Percentiles rank a stretch among this genome's conserved stretches.
Evolutionary conservation across 306 rosid genomes (phyloP).

Genomic region (Chamaecrista fasciculata): DNA sequence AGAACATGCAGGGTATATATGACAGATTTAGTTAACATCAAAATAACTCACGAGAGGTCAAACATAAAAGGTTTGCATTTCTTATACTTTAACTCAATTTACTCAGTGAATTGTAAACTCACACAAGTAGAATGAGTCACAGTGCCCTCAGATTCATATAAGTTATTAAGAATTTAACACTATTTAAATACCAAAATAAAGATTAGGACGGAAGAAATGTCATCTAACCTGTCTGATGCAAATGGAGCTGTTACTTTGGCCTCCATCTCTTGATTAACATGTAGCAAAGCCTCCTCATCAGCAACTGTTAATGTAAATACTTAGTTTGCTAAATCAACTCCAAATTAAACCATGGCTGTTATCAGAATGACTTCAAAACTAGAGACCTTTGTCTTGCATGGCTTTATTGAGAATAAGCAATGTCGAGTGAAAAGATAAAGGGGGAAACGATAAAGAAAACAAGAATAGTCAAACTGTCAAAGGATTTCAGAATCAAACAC

Average conservation of each 20-base stretch:
- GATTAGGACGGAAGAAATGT: constrained; percentile 9
- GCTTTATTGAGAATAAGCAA: constrained; percentile 30
- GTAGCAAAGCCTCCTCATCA: constrained; percentile 92
- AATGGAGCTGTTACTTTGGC: constrained; percentile 74
- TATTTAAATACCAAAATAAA: background rate
- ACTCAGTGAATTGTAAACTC: background rate
- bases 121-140: background rate
- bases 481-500: constrained; percentile 43
- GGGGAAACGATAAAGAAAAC: constrained; percentile 5
- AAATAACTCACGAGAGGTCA: background rate
- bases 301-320: constrained; percentile 62
- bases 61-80: background rate
- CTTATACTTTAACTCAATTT: background rate
- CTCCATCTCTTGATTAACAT: constrained; percentile 91
- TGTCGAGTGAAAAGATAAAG: background rate
- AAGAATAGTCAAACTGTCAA: constrained; percentile 22
- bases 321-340: constrained; percentile 40
- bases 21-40: background rate
- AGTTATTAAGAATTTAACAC: background rate
- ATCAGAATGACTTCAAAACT: constrained; percentile 11
- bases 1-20: background rate
- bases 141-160: background rate
- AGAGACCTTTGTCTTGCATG: constrained; percentile 20
- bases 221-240: constrained; percentile 61
- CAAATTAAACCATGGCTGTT: constrained; percentile 19